Evolutionary conservation across 2,329 filamentous ascomycete genomes (phyloP), one percentile per base, ranked within the genome.

Genomic region (Lachnellula suecica): DNA sequence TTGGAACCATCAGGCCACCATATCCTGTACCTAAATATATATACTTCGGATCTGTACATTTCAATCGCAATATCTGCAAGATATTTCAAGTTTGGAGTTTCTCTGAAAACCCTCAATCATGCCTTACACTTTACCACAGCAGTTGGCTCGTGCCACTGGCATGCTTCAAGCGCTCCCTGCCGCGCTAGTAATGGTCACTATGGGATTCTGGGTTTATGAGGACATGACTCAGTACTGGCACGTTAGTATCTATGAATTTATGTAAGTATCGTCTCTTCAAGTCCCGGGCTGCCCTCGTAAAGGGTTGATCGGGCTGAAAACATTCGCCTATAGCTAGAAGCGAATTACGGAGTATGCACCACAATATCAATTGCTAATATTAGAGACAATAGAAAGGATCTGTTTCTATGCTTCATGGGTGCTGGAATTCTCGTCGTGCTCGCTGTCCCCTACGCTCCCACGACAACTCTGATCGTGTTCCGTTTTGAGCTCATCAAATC

Each of bases 401-500:
- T 56, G 11, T 52, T 54, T 46, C 51, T 55, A 25, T 11, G 50
- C 15, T 20, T 63, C 22, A 53, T 58, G 37, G 52, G 59, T 4
- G 53, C 56, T 0, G 56, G 53, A 20, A 57, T 62, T 13, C 49
- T 62, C 13, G 49, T 56, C 19, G 40, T 62, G 3, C 46, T 60
- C 25, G 50, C 62, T 15, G 56, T 61, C 41, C 51, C 51, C n/a
- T 54, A 57, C 15, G 34, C 56, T 11, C 23, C 6, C 6, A 44
- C 54, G 17, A 44, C 47, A 1, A 38, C 29, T 2, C 29, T 23
- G 9, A 41, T 57, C 22, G 52, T 41, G 1, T 43, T 59, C 11
- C 47, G 53, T 13, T 56, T 59, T 10, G 61, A 63, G 29, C 17
- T 56, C 2, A 49, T 41, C 2, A 63, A 63, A 35, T 58, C 54